Evolutionary conservation across 2,329 filamentous ascomycete species (phyloP), one percentile per base, ranked within the genome.

Genomic region (Claviceps digitariae): DNA sequence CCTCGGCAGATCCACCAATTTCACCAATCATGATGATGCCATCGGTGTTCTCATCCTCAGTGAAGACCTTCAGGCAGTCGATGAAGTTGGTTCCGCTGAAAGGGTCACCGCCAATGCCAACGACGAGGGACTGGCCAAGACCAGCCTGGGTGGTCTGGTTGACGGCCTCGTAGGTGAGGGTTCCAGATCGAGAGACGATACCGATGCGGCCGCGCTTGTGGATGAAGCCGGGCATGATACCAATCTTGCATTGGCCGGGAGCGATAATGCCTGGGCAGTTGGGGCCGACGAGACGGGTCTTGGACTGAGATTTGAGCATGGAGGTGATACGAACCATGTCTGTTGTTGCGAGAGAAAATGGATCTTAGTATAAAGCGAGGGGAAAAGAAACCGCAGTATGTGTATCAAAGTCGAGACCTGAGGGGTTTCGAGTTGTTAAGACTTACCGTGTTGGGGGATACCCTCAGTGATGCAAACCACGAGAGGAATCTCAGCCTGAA

Each of bases 11-110:
- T 59, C 93, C 93, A 73, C 93, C 93, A 69, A 98, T 97, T 78
- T 97, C 93, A 69, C 93, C 93, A 70, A 98, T 97, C 93, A 98
- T 96, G 77, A 98, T 96, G 75, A 98, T 96, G 68, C 93, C 93
- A 69, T 98, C 93, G 41, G 93, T 98, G 76, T 95, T 89, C 70
- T 86, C 80, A 71, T 98, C 93, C 72, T 94, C 79, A 64, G 95
- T 82, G 83, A 98, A 98, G 68, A 97, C 89, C 69, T 88, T 87
- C 64, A 98, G 80, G 80, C 91, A 96, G 81, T 98, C 93, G 74
- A 98, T 97, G 79, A 97, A 98, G 82, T 95, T 97, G 74, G 93
- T 97, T 64, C 93, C 93, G 66, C 86, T 91, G 81, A 98, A 98
- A 64, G 93, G 93, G 75, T 98, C 93, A 75, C 93, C 93, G 60